Evolutionary conservation across 208 protist genomes (phyloP).

Genomic region (Leishmania guyanensis): DNA sequence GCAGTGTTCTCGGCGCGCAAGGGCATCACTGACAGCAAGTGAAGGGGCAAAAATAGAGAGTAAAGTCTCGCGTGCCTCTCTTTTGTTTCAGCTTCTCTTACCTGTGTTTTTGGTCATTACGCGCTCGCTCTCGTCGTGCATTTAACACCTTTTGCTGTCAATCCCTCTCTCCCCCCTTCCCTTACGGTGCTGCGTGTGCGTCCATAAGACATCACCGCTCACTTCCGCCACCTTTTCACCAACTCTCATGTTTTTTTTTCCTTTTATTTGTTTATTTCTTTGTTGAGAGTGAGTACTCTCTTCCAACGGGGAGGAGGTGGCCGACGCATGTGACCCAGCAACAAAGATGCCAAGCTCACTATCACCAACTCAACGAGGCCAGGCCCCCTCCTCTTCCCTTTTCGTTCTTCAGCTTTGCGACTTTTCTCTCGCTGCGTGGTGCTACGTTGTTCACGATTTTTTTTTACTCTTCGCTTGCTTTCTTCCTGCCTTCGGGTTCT

Average conservation of each 20-base stretch:
- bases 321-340: background rate
- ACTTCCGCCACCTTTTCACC: background rate
- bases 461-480: background rate
- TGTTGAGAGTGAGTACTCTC: background rate
- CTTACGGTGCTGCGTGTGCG: background rate
- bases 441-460: background rate
- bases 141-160: background rate
- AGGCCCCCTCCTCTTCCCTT: background rate
- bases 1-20: background rate
- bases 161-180: background rate
- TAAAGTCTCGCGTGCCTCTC: background rate
- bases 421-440: background rate
- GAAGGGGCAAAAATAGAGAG: background rate
- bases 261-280: background rate
- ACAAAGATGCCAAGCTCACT: background rate
- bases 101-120: background rate
- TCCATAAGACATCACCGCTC: background rate
- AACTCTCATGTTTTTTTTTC: background rate
- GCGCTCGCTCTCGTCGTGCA: background rate
- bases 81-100: slow-evolving; percentile 7
- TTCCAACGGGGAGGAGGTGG: background rate
- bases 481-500: background rate
- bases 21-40: background rate
- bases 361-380: background rate
- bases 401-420: too few species aligned